Evolutionary conservation across 2,329 filamentous ascomycete genomes (phyloP).

Genomic region (Setomelanomma holmii): DNA sequence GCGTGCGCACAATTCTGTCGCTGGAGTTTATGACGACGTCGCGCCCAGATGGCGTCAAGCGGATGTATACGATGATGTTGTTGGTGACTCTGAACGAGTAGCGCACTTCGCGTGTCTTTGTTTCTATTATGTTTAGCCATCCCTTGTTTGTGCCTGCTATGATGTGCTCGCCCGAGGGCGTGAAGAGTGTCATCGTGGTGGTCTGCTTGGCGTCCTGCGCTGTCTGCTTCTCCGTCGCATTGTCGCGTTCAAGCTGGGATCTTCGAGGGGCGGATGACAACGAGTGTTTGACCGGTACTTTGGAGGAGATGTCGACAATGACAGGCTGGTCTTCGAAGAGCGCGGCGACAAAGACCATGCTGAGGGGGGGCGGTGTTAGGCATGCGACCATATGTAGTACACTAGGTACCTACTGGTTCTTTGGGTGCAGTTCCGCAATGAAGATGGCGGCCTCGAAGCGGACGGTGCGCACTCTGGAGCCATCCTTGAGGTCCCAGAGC

Average conservation of each 20-base stretch:
- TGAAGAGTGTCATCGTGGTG: slow-evolving; percentile 92
- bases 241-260: slow-evolving; percentile 72
- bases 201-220: slow-evolving; percentile 94
- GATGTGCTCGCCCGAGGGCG: slow-evolving; percentile 83
- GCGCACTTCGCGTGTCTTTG: slow-evolving; percentile 78
- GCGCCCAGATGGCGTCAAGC: slow-evolving; percentile 82
- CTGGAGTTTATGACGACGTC: slow-evolving; percentile 92
- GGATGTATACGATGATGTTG: slow-evolving; percentile 86
- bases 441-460: slow-evolving; percentile 94
- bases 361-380: slow-evolving; percentile 45
- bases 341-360: slow-evolving; percentile 85
- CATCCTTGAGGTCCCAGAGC: slow-evolving; percentile 86
- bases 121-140: slow-evolving; percentile 93
- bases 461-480: slow-evolving; percentile 77
- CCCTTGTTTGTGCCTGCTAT: slow-evolving; percentile 94
- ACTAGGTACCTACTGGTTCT: slow-evolving; percentile 83
- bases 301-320: slow-evolving; percentile 78
- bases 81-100: slow-evolving; percentile 88
- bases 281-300: slow-evolving; percentile 74
- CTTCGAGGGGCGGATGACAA: slow-evolving; percentile 85
- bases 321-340: slow-evolving; percentile 93
- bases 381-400: background rate
- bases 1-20: slow-evolving; percentile 92
- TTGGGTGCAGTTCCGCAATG: slow-evolving; percentile 92
- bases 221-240: slow-evolving; percentile 80